Evolutionary conservation across 2,329 filamentous ascomycete species (phyloP), one percentile per base, ranked within the genome.

Genomic region (Neopestalotiopsis sp.): DNA sequence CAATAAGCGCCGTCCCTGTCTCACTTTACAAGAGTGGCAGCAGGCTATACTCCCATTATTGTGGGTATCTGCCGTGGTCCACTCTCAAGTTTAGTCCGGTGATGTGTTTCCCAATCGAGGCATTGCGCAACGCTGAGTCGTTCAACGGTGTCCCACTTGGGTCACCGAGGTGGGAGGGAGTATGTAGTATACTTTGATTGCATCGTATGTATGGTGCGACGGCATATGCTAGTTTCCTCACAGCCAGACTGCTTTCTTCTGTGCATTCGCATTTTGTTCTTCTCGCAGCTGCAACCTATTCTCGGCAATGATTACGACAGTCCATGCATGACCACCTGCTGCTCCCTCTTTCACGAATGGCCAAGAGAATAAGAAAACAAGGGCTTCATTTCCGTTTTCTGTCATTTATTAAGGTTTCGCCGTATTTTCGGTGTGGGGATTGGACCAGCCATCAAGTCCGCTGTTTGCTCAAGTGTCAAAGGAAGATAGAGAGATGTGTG

Each of bases 341-440:
- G 42, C 7, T 20, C 20, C 20, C 45, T 10, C 45, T 28, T 28
- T 53, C 10, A 53, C 14, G 45, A 53, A 17, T 53, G 20, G 45
- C 20, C 20, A 53, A 9, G 45, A 53, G 20, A 53, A 53, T 53
- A 53, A 53, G 45, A 53, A 53, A 53, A 6, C 20, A 17, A 20
- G n/a, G 17, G 45, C 45, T 53, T 53, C 14, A 53, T 53, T 53
- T 53, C 45, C 45, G 45, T 53, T 53, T 53, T 53, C 45, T 53
- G n/a, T 53, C 45, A 53, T 53, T n/a, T 53, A 53, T 53, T 53
- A 53, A 53, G 45, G 45, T 53, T 53, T 53, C 17, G 17, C 45
- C 45, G 45, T 53, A 24, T 53, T 7, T 24, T 53, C 45, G 45
- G 45, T 53, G 45, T 53, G 45, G 45, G 45, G 45, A 53, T 53